Evolutionary conservation across 495 filamentous ascomycete genomes (phyloP).

Genomic region (Acidiella bohemica): DNA sequence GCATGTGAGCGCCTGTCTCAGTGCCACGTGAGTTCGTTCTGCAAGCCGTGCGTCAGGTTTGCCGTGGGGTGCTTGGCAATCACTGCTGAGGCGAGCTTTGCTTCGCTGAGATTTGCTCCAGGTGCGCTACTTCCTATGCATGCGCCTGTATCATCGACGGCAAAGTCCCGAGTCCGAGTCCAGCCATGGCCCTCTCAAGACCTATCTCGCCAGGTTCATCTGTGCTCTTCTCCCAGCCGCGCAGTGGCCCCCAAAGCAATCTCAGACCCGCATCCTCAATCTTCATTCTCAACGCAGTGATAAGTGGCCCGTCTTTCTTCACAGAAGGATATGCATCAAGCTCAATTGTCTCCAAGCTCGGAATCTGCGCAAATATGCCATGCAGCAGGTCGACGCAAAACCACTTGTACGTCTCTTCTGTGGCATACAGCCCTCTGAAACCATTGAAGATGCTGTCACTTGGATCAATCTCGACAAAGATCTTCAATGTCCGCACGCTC

Average conservation of each 20-base stretch:
- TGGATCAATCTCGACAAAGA: constrained; percentile 72
- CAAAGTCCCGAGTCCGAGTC: constrained; percentile 11
- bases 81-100: too few species aligned
- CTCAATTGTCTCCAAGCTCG: constrained; percentile 47
- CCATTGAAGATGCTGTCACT: constrained; percentile 53
- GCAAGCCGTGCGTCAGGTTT: too few species aligned
- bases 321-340: constrained; percentile 67
- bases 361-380: constrained; percentile 45
- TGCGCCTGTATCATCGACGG: too few species aligned
- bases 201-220: constrained; percentile 17
- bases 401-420: constrained; percentile 56
- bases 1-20: too few species aligned
- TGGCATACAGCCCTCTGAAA: constrained; percentile 43
- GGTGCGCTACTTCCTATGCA: too few species aligned
- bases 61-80: too few species aligned
- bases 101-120: too few species aligned
- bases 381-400: constrained; percentile 51
- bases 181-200: constrained; percentile 16
- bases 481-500: constrained; percentile 47
- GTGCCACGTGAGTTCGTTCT: too few species aligned
- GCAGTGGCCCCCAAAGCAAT: constrained; percentile 56
- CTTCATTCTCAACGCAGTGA: constrained; percentile 51
- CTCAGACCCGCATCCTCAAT: constrained; percentile 36
- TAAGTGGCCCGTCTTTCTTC: constrained; percentile 52
- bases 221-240: constrained; percentile 42